A percentile compares a stretch with the other conserved stretches of the same genome.
phyloP scores from a whole-genome alignment of 345 rosid genomes.

The Clausena lansium region DNA sequence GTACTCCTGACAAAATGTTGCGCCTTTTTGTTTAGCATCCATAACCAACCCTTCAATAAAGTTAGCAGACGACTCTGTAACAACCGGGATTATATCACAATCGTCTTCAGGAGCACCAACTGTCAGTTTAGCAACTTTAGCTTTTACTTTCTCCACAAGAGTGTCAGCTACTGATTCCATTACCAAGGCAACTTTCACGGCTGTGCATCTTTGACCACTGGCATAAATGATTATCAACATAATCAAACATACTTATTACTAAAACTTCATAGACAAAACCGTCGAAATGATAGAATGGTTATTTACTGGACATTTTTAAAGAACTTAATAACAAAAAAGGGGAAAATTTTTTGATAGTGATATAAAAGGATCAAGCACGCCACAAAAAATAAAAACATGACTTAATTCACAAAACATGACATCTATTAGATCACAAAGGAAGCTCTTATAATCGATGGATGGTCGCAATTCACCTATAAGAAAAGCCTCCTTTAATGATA shows the following conservation, averaged over 20 bases:
- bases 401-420: background rate
- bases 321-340: background rate
- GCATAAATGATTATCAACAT: background rate
- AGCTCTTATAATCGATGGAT: background rate
- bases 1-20: conserved; percentile 85
- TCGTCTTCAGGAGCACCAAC: conserved; percentile 88
- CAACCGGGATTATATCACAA: conserved; percentile 82
- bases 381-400: background rate
- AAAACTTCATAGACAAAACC: background rate
- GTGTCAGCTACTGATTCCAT: conserved; percentile 83
- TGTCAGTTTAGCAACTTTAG: conserved; percentile 67
- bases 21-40: conserved; percentile 93
- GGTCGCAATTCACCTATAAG: conserved; percentile 57
- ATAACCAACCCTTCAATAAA: conserved; percentile 86
- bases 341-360: background rate
- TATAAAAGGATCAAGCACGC: background rate
- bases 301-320: background rate
- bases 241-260: background rate
- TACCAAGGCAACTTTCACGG: conserved; percentile 82
- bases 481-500: conserved; percentile 90
- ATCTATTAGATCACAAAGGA: background rate
- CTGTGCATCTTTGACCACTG: conserved; percentile 97
- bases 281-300: background rate
- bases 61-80: conserved; percentile 89
- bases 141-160: conserved; percentile 79